Evolutionary conservation across 352 stramenopile genomes (phyloP).

Genomic region (Globisporangium splendens): DNA sequence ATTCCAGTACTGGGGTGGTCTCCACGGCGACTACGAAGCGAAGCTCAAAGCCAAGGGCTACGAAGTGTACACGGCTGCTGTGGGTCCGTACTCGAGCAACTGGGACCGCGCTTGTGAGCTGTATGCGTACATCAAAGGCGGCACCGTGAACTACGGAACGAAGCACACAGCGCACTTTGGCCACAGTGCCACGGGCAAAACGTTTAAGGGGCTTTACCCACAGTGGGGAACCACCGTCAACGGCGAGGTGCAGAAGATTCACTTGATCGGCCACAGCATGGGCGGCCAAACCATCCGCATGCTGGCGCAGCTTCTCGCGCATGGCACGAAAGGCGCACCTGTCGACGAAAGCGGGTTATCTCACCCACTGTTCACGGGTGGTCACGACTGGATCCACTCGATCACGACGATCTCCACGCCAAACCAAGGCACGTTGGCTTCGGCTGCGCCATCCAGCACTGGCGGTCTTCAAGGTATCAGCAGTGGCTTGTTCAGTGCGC

Average conservation of each 20-base stretch:
- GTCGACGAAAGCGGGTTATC: constrained; percentile 17
- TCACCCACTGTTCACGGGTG: constrained; percentile 22
- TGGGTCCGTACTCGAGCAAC: constrained; percentile 34
- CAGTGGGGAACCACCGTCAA: constrained; percentile 34
- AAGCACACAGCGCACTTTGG: constrained; percentile 24
- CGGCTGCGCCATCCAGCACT: constrained; percentile 15
- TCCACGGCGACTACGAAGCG: constrained; percentile 28
- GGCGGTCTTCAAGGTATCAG: constrained; percentile 14
- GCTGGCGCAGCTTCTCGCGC: constrained; percentile 32
- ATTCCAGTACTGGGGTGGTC: constrained; percentile 30
- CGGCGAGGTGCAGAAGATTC: constrained; percentile 35
- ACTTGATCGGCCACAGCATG: constrained; percentile 42
- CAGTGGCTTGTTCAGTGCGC: constrained; percentile 6
- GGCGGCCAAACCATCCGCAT: constrained; percentile 39
- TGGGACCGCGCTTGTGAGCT: constrained; percentile 53
- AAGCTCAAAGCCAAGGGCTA: constrained; percentile 25
- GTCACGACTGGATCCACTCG: constrained; percentile 35
- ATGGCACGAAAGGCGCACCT: constrained; percentile 26
- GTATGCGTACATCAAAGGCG: constrained; percentile 45
- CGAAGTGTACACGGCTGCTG: constrained; percentile 22
- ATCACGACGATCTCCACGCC: constrained; percentile 24
- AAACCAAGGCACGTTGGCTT: constrained; percentile 26
- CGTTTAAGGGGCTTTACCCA: constrained; percentile 30
- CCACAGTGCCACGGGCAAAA: constrained; percentile 26
- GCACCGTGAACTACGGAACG: constrained; percentile 33